Evolutionary conservation across 352 stramenopile species (phyloP), one percentile per base, ranked within the genome.

Genomic region (Globisporangium parvum): DNA sequence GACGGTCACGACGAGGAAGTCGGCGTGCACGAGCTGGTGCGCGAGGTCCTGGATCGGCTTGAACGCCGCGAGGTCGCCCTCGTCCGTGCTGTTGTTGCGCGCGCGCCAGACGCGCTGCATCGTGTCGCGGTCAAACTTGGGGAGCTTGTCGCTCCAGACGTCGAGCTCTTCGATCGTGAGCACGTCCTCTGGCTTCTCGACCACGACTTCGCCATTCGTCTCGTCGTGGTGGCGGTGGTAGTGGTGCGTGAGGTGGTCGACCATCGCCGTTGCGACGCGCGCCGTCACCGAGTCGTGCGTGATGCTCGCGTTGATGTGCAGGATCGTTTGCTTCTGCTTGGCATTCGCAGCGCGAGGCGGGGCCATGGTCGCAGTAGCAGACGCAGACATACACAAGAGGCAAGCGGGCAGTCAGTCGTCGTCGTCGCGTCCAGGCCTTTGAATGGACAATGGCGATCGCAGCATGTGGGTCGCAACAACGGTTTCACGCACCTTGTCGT

Each of bases 251-350:
- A 91, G 40, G 62, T 88, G 77, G 44, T 86, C 67, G 31, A 88
- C 56, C 69, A 91, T 84, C 28, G 75, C 79, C 26, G 66, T 80
- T 5, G 77, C 78, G 54, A 91, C 77, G 20, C 74, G 74, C 14
- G 80, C 74, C 17, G 80, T 88, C 39, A 88, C 71, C 40, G 80
- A 91, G 57, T 83, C 77, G 31, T 71, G 71, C 54, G 80, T 83
- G 67, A 91, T 81, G 65, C 77, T 91, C 2, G 74, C 71, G 51
- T 91, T 88, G 67, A 88, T 83, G 66, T 91, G 80, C 50, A 91
- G 58, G 20, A 91, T 69, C n/a, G 72, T 89, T 47, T 86, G 78
- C 60, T 89, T 86, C 66, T 85, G 62, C 10, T 24, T 37, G 31
- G 31, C 31, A 12, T 10, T n/a, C n/a, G n/a, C n/a, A n/a, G 31